A percentile compares a stretch with the other conserved stretches of the same genome.
Evolutionary conservation across 345 rosid species (phyloP).

Genomic region (Moringa oleifera): DNA sequence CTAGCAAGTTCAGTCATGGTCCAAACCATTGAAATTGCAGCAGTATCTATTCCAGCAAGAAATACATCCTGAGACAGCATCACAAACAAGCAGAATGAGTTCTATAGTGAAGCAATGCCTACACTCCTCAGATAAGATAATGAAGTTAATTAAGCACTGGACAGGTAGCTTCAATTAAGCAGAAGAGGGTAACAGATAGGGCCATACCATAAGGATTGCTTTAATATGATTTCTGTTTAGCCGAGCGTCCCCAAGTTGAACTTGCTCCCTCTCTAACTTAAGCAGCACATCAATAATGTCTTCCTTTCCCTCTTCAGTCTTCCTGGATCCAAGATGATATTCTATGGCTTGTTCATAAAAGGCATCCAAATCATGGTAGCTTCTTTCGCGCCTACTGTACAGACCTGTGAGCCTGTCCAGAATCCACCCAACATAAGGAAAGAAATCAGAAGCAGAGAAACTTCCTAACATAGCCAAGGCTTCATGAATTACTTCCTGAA

Average conservation of each 20-base stretch:
- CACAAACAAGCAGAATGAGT: background rate
- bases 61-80: constrained; percentile 23
- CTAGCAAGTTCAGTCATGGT: constrained; percentile 40
- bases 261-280: constrained; percentile 20
- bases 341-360: constrained; percentile 39
- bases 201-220: constrained; percentile 24
- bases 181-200: background rate
- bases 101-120: background rate
- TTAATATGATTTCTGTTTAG: constrained; percentile 26
- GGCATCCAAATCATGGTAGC: constrained; percentile 26
- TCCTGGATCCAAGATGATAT: constrained; percentile 26
- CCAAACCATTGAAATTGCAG: constrained; percentile 31
- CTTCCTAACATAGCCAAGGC: constrained; percentile 23
- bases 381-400: constrained; percentile 25
- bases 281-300: constrained; percentile 29
- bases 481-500: constrained; percentile 27
- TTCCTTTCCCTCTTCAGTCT: constrained; percentile 18
- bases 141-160: no score
- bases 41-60: constrained; percentile 18
- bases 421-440: constrained; percentile 37
- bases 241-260: constrained; percentile 18
- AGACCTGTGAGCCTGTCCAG: constrained; percentile 38
- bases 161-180: no score
- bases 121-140: no score
- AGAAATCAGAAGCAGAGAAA: constrained; percentile 35